These are phyloP conservation scores for Somion occarium DNA, from an alignment of 1,284 basidiomycete species.

Conservation along the genomic window DNA sequence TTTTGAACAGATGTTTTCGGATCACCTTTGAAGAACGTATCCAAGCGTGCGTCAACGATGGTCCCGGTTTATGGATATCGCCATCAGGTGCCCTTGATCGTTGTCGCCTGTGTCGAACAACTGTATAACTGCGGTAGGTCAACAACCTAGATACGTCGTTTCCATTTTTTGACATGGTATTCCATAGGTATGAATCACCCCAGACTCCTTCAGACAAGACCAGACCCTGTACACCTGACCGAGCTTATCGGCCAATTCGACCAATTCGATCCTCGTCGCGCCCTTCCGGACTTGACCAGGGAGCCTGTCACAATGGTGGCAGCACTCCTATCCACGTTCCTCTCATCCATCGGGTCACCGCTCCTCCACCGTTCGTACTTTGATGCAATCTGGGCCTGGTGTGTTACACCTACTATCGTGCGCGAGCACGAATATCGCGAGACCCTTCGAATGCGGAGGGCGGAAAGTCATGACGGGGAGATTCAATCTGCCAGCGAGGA, in stretches of 20 bases:
- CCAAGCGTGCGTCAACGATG: not conserved
- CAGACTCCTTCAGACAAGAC: not conserved
- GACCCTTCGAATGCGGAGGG: not conserved
- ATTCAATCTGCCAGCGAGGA: conserved; percentile 1
- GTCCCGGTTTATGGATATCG: not conserved
- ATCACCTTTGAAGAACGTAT: not conserved
- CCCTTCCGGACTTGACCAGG: conserved; percentile 1
- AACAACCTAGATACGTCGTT: not conserved
- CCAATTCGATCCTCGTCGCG: not conserved
- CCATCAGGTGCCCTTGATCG: conserved; percentile 1
- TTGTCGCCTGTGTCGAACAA: conserved; percentile 2
- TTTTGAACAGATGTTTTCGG: conserved; percentile 6
- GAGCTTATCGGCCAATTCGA: conserved; percentile 4
- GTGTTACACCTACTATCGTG: conserved; percentile 2
- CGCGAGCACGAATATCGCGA: not conserved
- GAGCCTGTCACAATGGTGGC: not conserved
- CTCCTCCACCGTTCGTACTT: conserved; percentile 4
- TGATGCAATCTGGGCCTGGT: conserved; percentile 4
- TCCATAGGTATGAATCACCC: conserved; percentile 1
- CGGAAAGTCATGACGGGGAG: not conserved
- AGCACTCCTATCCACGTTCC: not conserved
- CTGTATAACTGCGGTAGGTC: conserved; percentile 2
- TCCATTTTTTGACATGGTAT: not conserved
- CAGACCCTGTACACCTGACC: not conserved
- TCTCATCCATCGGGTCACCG: not conserved